These are phyloP conservation scores for Phytophthora capsici DNA, from an alignment of 352 stramenopile species.

Conservation along the genomic window DNA sequence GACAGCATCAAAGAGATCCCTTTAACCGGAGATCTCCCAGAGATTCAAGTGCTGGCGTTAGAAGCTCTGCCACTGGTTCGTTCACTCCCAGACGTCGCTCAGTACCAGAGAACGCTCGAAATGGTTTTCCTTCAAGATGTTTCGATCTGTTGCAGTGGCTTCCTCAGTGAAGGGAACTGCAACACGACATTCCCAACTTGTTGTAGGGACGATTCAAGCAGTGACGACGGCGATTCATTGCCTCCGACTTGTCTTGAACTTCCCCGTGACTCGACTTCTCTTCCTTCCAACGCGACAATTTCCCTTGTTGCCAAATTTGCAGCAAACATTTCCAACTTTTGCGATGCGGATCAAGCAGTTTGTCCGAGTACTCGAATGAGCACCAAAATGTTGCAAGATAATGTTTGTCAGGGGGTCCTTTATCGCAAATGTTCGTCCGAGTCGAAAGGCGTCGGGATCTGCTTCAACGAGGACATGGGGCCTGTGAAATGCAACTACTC, in stretches of 20 bases:
- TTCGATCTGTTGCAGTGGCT: constrained; percentile 36
- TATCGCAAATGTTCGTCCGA: constrained; percentile 28
- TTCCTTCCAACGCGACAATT: constrained; percentile 18
- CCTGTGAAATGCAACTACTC: constrained; percentile 25
- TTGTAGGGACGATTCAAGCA: constrained; percentile 3
- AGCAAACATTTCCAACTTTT: constrained; percentile 30
- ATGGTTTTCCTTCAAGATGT: constrained; percentile 36
- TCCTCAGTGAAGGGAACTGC: constrained; percentile 27
- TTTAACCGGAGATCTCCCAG: constrained; percentile 9
- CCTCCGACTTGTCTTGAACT: constrained; percentile 21
- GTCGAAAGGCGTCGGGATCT: constrained; percentile 27
- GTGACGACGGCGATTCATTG: not conserved
- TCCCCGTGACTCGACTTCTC: constrained; percentile 4
- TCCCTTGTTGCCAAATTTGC: constrained; percentile 15
- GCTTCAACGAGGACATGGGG: constrained; percentile 37
- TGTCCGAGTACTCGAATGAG: constrained; percentile 8
- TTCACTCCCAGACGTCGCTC: constrained; percentile 22
- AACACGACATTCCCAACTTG: constrained; percentile 42
- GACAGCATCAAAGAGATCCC: constrained; percentile 20
- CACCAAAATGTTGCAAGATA: not conserved
- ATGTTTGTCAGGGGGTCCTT: constrained; percentile 31
- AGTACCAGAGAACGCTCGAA: constrained; percentile 25
- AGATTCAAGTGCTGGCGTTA: constrained; percentile 29
- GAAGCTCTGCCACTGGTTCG: constrained; percentile 20
- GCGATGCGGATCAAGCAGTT: constrained; percentile 21